Percentiles rank a stretch among this genome's conserved stretches.
These are phyloP conservation scores for Colletotrichum musae DNA, from an alignment of 2,329 filamentous ascomycete species.

Conservation along the genomic window DNA sequence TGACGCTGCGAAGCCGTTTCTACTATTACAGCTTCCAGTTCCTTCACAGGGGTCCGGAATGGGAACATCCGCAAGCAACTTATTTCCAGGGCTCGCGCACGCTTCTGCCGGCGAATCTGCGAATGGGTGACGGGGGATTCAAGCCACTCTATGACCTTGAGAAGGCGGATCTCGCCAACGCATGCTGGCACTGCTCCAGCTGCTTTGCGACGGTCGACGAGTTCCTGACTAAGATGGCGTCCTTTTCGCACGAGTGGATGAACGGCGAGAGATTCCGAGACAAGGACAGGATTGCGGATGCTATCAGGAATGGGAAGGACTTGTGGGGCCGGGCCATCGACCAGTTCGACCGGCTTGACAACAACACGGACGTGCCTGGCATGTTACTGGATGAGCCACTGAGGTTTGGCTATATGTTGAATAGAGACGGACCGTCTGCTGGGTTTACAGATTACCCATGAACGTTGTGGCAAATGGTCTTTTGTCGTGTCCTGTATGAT, in stretches of 20 bases:
- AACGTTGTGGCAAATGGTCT: not conserved
- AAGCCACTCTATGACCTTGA: constrained; percentile 33
- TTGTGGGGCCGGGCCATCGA: constrained; percentile 67
- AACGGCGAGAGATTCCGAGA: constrained; percentile 66
- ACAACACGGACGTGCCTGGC: constrained; percentile 67
- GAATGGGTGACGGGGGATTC: constrained; percentile 51
- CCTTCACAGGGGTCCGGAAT: constrained; percentile 58
- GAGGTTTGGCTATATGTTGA: constrained; percentile 61
- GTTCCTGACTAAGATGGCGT: constrained; percentile 67
- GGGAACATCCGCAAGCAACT: constrained; percentile 74
- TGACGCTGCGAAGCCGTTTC: constrained; percentile 66
- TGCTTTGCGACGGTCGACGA: constrained; percentile 71
- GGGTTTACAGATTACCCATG: constrained; percentile 63
- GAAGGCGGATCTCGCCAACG: constrained; percentile 57
- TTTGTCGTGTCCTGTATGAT: too few species aligned
- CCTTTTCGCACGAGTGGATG: constrained; percentile 62
- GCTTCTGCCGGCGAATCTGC: constrained; percentile 67
- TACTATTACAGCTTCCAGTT: constrained; percentile 74
- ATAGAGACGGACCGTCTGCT: constrained; percentile 61
- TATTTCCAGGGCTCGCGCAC: constrained; percentile 62
- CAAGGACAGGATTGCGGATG: constrained; percentile 62
- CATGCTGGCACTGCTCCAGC: constrained; percentile 74
- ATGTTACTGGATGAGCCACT: constrained; percentile 58
- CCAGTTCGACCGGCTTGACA: constrained; percentile 62
- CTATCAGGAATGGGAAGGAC: constrained; percentile 67